Evolutionary conservation across 345 rosid genomes (phyloP).

Genomic region (Aquilaria sinensis): DNA sequence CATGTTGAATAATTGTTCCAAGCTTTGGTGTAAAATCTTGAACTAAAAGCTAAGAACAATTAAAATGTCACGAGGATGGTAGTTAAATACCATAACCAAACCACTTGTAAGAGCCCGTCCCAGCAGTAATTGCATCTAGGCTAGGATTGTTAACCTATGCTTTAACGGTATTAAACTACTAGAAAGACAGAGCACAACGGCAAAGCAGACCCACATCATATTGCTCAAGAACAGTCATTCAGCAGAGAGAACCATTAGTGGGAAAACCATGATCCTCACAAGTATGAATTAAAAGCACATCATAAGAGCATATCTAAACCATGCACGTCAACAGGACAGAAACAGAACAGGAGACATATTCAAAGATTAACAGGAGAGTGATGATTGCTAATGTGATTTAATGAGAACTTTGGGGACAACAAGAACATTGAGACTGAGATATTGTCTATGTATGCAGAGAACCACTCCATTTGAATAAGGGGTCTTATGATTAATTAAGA

Average conservation of each 20-base stretch:
- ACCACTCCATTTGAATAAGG: slow-evolving; percentile 13
- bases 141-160: too few species aligned
- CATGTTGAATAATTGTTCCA: slow-evolving; percentile 18
- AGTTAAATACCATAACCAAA: slow-evolving; percentile 27
- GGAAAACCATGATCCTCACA: too few species aligned
- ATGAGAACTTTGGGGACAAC: neutral
- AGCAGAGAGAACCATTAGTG: too few species aligned
- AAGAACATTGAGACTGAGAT: neutral
- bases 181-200: too few species aligned
- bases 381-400: slow-evolving; percentile 1
- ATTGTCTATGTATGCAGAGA: neutral
- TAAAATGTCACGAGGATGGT: slow-evolving; percentile 20
- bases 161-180: too few species aligned
- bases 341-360: neutral
- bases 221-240: too few species aligned
- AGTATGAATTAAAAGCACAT: too few species aligned
- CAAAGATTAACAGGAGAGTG: slow-evolving; percentile 3
- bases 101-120: slow-evolving; percentile 17
- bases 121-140: slow-evolving; percentile 17
- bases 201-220: too few species aligned
- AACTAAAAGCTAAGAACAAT: slow-evolving; percentile 33
- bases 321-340: too few species aligned
- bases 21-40: slow-evolving; percentile 24
- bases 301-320: too few species aligned
- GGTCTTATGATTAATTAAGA: slow-evolving; percentile 8